These are phyloP conservation scores for Crithidia bombi DNA, from an alignment of 208 protist genomes.

Conservation along the genomic window DNA sequence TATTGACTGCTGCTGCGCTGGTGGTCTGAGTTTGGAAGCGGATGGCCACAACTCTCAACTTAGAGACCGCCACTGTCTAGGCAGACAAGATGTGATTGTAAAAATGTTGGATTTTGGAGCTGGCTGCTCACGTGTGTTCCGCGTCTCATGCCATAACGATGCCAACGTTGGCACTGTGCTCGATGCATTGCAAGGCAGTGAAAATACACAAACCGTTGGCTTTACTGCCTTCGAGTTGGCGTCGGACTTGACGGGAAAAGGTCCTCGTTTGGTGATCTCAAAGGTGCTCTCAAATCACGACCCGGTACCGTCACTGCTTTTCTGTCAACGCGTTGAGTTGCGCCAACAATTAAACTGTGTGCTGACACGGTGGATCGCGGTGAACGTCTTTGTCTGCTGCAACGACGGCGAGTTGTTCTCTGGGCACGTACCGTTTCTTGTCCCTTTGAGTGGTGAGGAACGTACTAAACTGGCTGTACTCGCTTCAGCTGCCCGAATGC, in stretches of 20 bases:
- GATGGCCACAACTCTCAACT: not conserved
- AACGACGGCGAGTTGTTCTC: constrained; percentile 27
- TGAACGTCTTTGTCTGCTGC: constrained; percentile 49
- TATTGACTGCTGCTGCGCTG: constrained; percentile 17
- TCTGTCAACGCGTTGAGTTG: constrained; percentile 40
- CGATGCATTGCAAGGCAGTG: not conserved
- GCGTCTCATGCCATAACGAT: not conserved
- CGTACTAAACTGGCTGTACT: constrained; percentile 27
- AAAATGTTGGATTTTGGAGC: constrained; percentile 24
- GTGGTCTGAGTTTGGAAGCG: not conserved
- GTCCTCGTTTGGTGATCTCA: constrained; percentile 12
- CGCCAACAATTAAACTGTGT: not conserved
- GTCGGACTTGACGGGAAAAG: constrained; percentile 12
- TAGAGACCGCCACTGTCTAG: not conserved
- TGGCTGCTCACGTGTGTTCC: constrained; percentile 12
- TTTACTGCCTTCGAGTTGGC: constrained; percentile 33
- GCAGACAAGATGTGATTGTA: not conserved
- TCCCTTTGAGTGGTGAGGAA: constrained; percentile 15
- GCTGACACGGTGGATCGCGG: constrained; percentile 23
- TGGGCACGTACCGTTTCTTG: constrained; percentile 50
- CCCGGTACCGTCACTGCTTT: constrained; percentile 41
- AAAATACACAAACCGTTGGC: not conserved
- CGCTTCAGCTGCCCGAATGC: constrained; percentile 27
- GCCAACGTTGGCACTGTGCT: constrained; percentile 7
- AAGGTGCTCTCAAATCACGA: constrained; percentile 33